A percentile compares a stretch with the other conserved stretches of the same genome.
phyloP scores from a whole-genome alignment of 2,329 filamentous ascomycete species.

The Sphaceloma murrayae region DNA sequence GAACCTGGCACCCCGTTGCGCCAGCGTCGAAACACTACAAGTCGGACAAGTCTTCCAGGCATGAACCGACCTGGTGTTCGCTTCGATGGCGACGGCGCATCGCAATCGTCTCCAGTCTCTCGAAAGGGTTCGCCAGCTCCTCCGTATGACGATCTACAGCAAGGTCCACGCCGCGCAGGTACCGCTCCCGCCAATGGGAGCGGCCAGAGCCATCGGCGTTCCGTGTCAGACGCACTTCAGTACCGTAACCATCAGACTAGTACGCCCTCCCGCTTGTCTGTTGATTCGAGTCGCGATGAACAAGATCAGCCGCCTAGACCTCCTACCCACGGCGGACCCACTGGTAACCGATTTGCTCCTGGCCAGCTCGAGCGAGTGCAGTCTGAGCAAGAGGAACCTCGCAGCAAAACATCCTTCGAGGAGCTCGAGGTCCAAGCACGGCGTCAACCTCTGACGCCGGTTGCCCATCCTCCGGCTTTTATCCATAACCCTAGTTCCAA shows the following conservation, averaged over 20 bases:
- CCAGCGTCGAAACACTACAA: slow-evolving; percentile 36
- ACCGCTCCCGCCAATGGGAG: slow-evolving; percentile 36
- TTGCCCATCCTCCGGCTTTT: slow-evolving; percentile 69
- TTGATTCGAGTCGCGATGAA: slow-evolving; percentile 27
- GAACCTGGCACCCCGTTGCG: slow-evolving; percentile 22
- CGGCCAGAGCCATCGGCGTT: slow-evolving; percentile 31
- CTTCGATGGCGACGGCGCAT: slow-evolving; percentile 36
- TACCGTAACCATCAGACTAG: slow-evolving; percentile 35
- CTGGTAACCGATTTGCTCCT: slow-evolving; percentile 22
- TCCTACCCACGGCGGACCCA: slow-evolving; percentile 30
- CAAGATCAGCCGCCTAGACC: slow-evolving; percentile 33
- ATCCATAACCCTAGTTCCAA: slow-evolving; percentile 62
- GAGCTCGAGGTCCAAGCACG: slow-evolving; percentile 38
- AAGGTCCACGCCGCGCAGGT: slow-evolving; percentile 33
- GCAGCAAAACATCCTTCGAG: slow-evolving; percentile 35
- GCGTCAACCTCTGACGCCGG: slow-evolving; percentile 56
- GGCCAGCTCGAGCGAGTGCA: slow-evolving; percentile 46
- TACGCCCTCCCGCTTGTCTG: slow-evolving; percentile 33
- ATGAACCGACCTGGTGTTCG: slow-evolving; percentile 31
- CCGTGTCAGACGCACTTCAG: slow-evolving; percentile 40
- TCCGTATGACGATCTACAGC: slow-evolving; percentile 21
- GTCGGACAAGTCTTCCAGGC: slow-evolving; percentile 28
- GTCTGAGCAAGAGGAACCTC: slow-evolving; percentile 48
- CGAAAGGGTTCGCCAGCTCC: slow-evolving; percentile 36
- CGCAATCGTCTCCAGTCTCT: slow-evolving; percentile 37